Evolutionary conservation across 2,329 filamentous ascomycete species (phyloP).

Genomic region (Botrytis byssoidea): DNA sequence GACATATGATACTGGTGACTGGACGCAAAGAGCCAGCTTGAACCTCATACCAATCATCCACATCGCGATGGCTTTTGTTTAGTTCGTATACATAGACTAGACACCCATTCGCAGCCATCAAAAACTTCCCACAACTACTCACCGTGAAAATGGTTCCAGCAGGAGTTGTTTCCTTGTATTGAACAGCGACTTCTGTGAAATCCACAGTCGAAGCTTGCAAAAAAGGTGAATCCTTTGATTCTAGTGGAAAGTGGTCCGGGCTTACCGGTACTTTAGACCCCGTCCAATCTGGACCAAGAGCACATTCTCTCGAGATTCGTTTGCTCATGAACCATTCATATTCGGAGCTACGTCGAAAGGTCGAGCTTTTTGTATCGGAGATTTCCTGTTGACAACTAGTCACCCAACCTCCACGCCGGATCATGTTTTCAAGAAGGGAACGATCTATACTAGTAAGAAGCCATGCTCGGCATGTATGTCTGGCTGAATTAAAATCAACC

Average conservation of each 20-base stretch:
- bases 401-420: constrained; percentile 56
- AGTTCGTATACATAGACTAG: constrained; percentile 56
- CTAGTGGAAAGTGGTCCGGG: not conserved
- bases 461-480: constrained; percentile 59
- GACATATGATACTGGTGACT: constrained; percentile 55
- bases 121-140: constrained; percentile 57
- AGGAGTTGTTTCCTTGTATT: constrained; percentile 29
- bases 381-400: constrained; percentile 39
- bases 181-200: constrained; percentile 41
- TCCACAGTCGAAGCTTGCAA: constrained; percentile 40
- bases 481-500: constrained; percentile 56
- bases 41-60: not conserved
- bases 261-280: constrained; percentile 32
- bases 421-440: constrained; percentile 51
- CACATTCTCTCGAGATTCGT: constrained; percentile 45
- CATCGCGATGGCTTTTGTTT: constrained; percentile 28
- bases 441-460: constrained; percentile 56
- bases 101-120: constrained; percentile 54
- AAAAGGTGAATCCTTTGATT: constrained; percentile 35
- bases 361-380: constrained; percentile 9
- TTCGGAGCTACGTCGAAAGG: constrained; percentile 22
- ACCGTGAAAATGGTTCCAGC: constrained; percentile 40
- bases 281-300: constrained; percentile 37
- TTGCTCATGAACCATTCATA: constrained; percentile 43
- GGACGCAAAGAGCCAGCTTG: constrained; percentile 42